Evolutionary conservation across 2,329 filamentous ascomycete genomes (phyloP).

Genomic region (Trichoderma sp.): DNA sequence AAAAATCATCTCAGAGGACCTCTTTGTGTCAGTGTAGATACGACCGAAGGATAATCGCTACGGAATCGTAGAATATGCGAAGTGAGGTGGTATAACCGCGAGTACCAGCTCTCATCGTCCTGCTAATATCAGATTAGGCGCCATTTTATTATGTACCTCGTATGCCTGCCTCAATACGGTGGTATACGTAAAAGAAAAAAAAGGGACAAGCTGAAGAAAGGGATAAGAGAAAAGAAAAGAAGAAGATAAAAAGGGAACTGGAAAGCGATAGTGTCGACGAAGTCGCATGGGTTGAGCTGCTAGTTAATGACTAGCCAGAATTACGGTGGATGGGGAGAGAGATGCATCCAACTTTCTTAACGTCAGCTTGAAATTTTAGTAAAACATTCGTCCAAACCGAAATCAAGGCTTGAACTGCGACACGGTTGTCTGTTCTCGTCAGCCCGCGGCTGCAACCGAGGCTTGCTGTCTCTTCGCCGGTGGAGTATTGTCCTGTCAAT

Average conservation of each 20-base stretch:
- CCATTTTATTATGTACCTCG: constrained; percentile 16
- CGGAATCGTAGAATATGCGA: constrained; percentile 5
- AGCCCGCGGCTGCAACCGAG: constrained; percentile 42
- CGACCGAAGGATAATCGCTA: constrained; percentile 14
- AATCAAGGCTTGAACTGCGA: neutral
- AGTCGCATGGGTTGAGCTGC: neutral
- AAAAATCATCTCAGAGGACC: constrained; percentile 8
- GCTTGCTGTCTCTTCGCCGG: constrained; percentile 44
- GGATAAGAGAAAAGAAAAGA: neutral
- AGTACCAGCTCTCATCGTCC: constrained; percentile 7
- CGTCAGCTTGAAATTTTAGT: constrained; percentile 25
- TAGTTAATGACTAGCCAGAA: neutral
- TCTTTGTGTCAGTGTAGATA: constrained; percentile 14
- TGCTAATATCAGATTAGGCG: constrained; percentile 19
- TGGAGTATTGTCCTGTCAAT: constrained; percentile 35
- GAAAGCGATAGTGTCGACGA: neutral
- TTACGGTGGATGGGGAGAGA: constrained; percentile 3
- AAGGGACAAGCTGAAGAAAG: neutral
- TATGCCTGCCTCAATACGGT: constrained; percentile 1
- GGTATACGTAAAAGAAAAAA: neutral
- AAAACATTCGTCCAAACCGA: constrained; percentile 20
- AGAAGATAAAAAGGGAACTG: neutral
- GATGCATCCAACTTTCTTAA: constrained; percentile 24
- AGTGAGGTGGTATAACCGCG: neutral
- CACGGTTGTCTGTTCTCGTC: constrained; percentile 18